Conservation (phyloP, 108 stramenopile species). For the Conticribra weissflogii region DNA sequence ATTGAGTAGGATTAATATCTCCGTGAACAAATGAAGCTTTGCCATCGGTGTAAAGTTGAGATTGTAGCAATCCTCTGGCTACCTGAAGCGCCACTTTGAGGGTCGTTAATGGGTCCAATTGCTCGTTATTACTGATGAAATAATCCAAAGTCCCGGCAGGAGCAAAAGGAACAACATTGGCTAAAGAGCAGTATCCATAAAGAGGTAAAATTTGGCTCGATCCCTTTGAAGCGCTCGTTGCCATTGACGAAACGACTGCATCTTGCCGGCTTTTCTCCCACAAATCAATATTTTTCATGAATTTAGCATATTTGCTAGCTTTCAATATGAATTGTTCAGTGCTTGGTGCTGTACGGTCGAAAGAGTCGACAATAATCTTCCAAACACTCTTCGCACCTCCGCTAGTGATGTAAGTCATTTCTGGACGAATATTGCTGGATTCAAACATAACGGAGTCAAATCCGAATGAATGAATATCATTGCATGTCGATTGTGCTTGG, state of each 20-base stretch:
- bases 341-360: neutral
- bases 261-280: conserved; percentile 12
- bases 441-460: conserved; percentile 4
- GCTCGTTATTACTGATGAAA: conserved; percentile 8
- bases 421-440: conserved; percentile 1
- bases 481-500: neutral
- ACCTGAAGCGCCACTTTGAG: conserved; percentile 16
- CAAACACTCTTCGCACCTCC: conserved; percentile 14
- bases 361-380: neutral
- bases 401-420: neutral
- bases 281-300: neutral
- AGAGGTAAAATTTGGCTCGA: conserved; percentile 13
- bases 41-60: conserved; percentile 16
- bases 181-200: conserved; percentile 17
- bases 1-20: conserved; percentile 29
- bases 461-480: conserved; percentile 9
- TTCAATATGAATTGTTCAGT: neutral
- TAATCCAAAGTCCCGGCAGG: conserved; percentile 9
- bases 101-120: conserved; percentile 8
- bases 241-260: conserved; percentile 9
- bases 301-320: conserved; percentile 1
- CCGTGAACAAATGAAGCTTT: conserved; percentile 17
- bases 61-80: conserved; percentile 20
- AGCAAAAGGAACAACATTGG: conserved; percentile 17
- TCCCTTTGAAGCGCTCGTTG: neutral